Evolutionary conservation across 768 basidiomycete genomes (phyloP).

Genomic region (Naganishia vishniacii): DNA sequence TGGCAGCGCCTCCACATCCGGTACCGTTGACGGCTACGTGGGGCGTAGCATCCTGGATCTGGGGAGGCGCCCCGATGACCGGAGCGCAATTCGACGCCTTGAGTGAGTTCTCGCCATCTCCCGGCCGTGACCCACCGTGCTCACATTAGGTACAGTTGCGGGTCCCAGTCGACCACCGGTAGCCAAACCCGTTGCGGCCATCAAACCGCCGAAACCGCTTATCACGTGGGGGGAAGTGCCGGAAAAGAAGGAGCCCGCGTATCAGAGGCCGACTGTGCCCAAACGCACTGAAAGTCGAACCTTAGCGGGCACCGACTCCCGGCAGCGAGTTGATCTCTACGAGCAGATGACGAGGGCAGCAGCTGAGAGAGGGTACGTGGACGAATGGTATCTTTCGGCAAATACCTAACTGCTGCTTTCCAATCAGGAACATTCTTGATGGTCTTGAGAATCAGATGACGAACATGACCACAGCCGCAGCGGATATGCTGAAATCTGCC

Average conservation of each 20-base stretch:
- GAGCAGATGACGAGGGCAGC: constrained; percentile 44
- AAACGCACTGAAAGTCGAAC: constrained; percentile 27
- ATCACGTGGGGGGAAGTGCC: constrained; percentile 44
- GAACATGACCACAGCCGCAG: constrained; percentile 35
- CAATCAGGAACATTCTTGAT: constrained; percentile 37
- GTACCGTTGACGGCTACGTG: constrained; percentile 37
- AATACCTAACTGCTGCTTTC: not conserved
- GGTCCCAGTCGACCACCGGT: constrained; percentile 45
- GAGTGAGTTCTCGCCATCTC: constrained; percentile 29
- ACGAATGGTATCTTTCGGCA: not conserved
- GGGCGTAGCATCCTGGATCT: constrained; percentile 47
- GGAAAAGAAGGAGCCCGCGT: constrained; percentile 25
- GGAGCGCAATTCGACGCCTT: constrained; percentile 47
- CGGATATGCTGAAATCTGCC: constrained; percentile 39
- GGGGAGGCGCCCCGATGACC: constrained; percentile 48
- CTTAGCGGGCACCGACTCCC: constrained; percentile 28
- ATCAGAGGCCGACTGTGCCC: constrained; percentile 36
- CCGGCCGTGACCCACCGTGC: not conserved
- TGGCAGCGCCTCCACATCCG: constrained; percentile 43
- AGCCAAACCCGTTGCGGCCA: constrained; percentile 30
- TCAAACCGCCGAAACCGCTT: constrained; percentile 39
- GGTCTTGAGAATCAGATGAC: constrained; percentile 39
- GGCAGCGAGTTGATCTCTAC: constrained; percentile 45
- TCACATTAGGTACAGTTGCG: constrained; percentile 38
- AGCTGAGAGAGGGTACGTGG: constrained; percentile 33